phyloP scores from a whole-genome alignment of 2,329 filamentous ascomycete genomes.

The Drechslera avenae region DNA sequence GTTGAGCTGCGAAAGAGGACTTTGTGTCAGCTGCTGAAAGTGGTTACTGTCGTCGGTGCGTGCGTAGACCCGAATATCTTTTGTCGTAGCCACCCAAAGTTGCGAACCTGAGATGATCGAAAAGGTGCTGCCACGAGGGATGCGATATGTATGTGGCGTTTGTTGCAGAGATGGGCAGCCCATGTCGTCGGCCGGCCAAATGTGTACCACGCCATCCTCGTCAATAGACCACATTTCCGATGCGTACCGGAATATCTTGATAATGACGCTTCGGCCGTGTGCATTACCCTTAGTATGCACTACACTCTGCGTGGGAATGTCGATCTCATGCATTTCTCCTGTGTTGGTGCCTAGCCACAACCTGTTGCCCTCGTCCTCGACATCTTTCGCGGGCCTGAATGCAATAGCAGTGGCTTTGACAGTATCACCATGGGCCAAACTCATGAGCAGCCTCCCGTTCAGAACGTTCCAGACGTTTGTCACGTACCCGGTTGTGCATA shows the following conservation, averaged over 20 bases:
- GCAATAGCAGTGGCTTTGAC: slow-evolving; percentile 78
- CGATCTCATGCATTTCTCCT: slow-evolving; percentile 88
- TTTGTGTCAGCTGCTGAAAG: slow-evolving; percentile 75
- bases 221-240: slow-evolving; percentile 95
- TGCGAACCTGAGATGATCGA: slow-evolving; percentile 85
- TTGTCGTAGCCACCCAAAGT: slow-evolving; percentile 86
- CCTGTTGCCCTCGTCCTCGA: slow-evolving; percentile 78
- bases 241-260: slow-evolving; percentile 82
- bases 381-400: slow-evolving; percentile 81
- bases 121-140: slow-evolving; percentile 82
- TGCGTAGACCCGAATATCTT: slow-evolving; percentile 82
- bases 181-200: slow-evolving; percentile 83
- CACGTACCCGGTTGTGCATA: slow-evolving; percentile 84
- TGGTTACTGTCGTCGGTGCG: slow-evolving; percentile 70
- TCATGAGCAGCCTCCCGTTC: slow-evolving; percentile 82
- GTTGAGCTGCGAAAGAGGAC: slow-evolving; percentile 71
- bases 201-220: slow-evolving; percentile 80
- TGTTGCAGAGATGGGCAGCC: slow-evolving; percentile 75
- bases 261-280: slow-evolving; percentile 78
- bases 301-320: slow-evolving; percentile 75
- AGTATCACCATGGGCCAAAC: slow-evolving; percentile 81
- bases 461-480: slow-evolving; percentile 87
- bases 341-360: slow-evolving; percentile 90
- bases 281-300: slow-evolving; percentile 70
- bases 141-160: slow-evolving; percentile 75